Evolutionary conservation across 352 stramenopile species (phyloP), one percentile per base, ranked within the genome.

Genomic region (Peronospora belbahrii): DNA sequence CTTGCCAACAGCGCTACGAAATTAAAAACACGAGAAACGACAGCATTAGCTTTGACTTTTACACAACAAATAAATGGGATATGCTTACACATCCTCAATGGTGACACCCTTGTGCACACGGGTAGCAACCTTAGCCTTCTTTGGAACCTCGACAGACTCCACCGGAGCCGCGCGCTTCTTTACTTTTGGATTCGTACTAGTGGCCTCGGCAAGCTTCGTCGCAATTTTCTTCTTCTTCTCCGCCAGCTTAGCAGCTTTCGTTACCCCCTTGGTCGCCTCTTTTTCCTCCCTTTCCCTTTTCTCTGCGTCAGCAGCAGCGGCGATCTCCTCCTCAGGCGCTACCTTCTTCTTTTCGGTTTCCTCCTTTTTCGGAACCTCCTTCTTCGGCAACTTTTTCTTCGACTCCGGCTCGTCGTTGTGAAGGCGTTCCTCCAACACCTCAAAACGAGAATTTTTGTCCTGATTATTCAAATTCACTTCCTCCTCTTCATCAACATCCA

Each of bases 71-170:
- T 40, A 46, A 8, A 14, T 14, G 11, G 15, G 33, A 15, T 18
- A 5, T 10, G 76, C 71, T 60, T 69, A 86, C 75, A 67, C 25
- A 23, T 92, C 81, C 39, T 88, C 78, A 52, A 92, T 87, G 23
- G 61, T 85, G 41, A 92, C 72, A 31, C 81, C 81, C 67, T 88
- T 88, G 66, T 88, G 58, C 53, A 72, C 45, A 54, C 75, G 70
- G 18, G 62, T 67, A 25, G 55, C 42, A 20, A 56, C 64, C 65
- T 89, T 88, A 37, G 70, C 60, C 60, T 92, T 92, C 69, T 92
- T 92, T 8, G 75, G 69, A 24, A 84, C 67, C 3, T 88, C 74
- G 5, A 84, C 62, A 8, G 67, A 62, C 4, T 84, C 79, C 0
- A 68, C 52, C 15, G 74, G 62, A 22, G 74, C 71, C 15, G 78